Percentiles rank a stretch among this genome's conserved stretches.
Evolutionary conservation across 2,329 filamentous ascomycete genomes (phyloP).

Genomic region (Botrytis cinerea): DNA sequence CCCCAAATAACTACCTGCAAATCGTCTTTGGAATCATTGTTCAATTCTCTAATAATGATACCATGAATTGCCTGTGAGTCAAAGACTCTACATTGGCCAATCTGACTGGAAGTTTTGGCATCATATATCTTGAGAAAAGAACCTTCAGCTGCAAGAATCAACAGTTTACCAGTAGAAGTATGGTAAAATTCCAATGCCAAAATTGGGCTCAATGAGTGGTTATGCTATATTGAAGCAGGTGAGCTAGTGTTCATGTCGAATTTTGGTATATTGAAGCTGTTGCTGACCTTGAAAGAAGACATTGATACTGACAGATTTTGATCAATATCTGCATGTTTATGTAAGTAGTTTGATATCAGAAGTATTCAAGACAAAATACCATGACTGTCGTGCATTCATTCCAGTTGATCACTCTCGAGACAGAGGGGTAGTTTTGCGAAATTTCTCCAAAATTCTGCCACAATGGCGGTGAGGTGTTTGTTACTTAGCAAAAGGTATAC

Average conservation of each 20-base stretch:
- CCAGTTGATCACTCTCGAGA: not conserved
- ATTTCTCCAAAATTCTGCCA: not conserved
- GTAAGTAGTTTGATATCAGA: not conserved
- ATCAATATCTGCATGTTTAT: constrained; percentile 5
- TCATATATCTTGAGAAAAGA: constrained; percentile 56
- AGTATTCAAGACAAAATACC: not conserved
- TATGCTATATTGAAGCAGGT: constrained; percentile 35
- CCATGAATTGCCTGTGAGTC: constrained; percentile 73
- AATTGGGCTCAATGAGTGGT: constrained; percentile 49
- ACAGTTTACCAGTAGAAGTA: constrained; percentile 39
- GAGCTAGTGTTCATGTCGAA: not conserved
- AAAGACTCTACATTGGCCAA: constrained; percentile 58
- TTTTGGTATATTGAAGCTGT: not conserved
- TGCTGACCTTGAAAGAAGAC: constrained; percentile 24
- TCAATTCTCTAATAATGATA: constrained; percentile 51
- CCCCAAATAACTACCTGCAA: constrained; percentile 67
- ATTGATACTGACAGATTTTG: constrained; percentile 7
- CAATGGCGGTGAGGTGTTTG: not conserved
- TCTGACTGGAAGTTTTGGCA: constrained; percentile 40
- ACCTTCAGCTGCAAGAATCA: constrained; percentile 62
- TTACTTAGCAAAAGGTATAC: not conserved
- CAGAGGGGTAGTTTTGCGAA: not conserved
- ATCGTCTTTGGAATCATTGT: constrained; percentile 21
- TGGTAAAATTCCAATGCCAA: constrained; percentile 60
- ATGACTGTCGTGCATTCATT: not conserved